These are phyloP conservation scores for Bipolaris oryzae DNA, from an alignment of 2,329 filamentous ascomycete species.

Conservation along the genomic window DNA sequence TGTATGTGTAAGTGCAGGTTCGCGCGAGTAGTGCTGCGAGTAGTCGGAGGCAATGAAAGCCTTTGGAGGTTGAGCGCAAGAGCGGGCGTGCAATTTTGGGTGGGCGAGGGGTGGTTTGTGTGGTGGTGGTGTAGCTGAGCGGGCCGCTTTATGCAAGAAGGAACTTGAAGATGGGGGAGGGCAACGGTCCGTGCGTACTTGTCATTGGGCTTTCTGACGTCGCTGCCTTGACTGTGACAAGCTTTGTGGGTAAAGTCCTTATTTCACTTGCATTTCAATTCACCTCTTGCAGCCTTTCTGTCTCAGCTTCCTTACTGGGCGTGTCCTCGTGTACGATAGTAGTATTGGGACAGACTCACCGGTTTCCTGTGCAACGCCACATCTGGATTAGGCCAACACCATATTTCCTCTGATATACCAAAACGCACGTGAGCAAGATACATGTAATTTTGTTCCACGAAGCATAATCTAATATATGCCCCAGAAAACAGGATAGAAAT, in stretches of 20 bases:
- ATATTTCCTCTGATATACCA: neutral
- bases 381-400: neutral
- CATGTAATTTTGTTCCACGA: no score
- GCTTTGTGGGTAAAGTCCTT: neutral
- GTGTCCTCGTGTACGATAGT: neutral
- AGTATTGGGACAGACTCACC: neutral
- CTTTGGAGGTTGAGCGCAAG: slow-evolving; percentile 17
- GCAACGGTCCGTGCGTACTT: slow-evolving; percentile 26
- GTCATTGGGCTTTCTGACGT: slow-evolving; percentile 32
- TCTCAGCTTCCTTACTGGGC: neutral
- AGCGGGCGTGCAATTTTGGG: slow-evolving; percentile 30
- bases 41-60: slow-evolving; percentile 14
- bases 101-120: slow-evolving; percentile 24
- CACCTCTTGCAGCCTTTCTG: neutral
- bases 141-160: slow-evolving; percentile 40
- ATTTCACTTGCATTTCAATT: neutral
- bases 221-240: slow-evolving; percentile 15
- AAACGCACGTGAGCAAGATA: neutral
- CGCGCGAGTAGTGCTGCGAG: slow-evolving; percentile 18
- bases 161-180: slow-evolving; percentile 33
- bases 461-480: neutral
- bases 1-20: slow-evolving; percentile 12
- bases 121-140: slow-evolving; percentile 34
- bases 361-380: neutral
- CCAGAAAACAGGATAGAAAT: neutral